Evolutionary conservation across 2,329 filamentous ascomycete genomes (phyloP).

Genomic region (Aspergillus novoparasiticus): DNA sequence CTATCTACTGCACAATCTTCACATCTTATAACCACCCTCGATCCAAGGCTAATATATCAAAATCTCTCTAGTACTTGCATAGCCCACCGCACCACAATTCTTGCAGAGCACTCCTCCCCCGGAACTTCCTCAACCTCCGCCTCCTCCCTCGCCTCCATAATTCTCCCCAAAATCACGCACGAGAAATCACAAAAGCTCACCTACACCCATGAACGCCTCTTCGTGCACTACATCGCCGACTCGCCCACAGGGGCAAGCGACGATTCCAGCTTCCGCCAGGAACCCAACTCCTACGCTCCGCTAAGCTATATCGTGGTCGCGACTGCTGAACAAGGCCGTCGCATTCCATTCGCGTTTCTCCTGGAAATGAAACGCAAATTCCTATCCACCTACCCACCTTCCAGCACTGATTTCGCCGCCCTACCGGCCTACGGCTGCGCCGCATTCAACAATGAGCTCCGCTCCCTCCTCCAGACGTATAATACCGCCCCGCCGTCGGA

Average conservation of each 20-base stretch:
- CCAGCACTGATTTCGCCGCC: conserved; percentile 69
- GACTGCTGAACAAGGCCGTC: conserved; percentile 76
- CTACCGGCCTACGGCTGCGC: conserved; percentile 89
- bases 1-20: conserved; percentile 13
- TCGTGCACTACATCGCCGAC: conserved; percentile 94
- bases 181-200: conserved; percentile 80
- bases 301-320: conserved; percentile 92
- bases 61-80: conserved; percentile 74
- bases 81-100: conserved; percentile 88
- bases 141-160: conserved; percentile 85
- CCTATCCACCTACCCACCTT: conserved; percentile 67
- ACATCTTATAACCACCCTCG: neutral
- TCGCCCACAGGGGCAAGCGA: conserved; percentile 64
- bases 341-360: conserved; percentile 90
- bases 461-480: conserved; percentile 77
- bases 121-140: conserved; percentile 81
- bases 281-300: conserved; percentile 68
- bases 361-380: conserved; percentile 90
- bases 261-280: conserved; percentile 28
- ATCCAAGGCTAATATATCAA: conserved; percentile 11
- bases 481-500: conserved; percentile 79
- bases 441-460: conserved; percentile 79
- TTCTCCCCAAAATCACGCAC: conserved; percentile 94
- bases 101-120: conserved; percentile 87
- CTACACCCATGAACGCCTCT: conserved; percentile 86